Evolutionary conservation across 805 yeast species (phyloP).

Genomic region (Yamadazyma takamatsuzukensis): DNA sequence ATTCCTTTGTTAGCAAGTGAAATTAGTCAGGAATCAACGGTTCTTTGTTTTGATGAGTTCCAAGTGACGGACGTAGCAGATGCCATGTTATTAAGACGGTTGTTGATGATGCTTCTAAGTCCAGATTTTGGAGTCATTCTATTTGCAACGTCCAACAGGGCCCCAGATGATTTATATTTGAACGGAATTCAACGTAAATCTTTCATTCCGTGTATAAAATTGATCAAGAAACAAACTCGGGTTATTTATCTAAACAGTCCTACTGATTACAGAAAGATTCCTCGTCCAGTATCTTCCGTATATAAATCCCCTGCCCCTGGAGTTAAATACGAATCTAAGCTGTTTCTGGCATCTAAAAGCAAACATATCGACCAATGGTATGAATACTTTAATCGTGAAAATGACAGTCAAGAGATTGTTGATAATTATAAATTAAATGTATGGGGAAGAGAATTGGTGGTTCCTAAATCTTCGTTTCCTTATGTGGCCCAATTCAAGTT

Average conservation of each 20-base stretch:
- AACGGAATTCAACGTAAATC: constrained; percentile 92
- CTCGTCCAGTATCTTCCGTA: constrained; percentile 76
- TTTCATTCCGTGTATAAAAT: constrained; percentile 86
- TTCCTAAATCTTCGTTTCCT: constrained; percentile 75
- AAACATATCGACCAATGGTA: constrained; percentile 78
- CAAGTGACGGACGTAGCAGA: constrained; percentile 99
- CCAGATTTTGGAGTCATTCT: constrained; percentile 78
- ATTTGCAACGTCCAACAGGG: constrained; percentile 92
- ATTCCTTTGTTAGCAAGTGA: constrained; percentile 83
- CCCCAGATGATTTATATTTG: constrained; percentile 88
- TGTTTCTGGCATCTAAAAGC: constrained; percentile 48
- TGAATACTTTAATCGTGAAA: constrained; percentile 66
- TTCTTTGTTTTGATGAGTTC: constrained; percentile 93
- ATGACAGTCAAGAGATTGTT: constrained; percentile 21
- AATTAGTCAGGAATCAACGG: constrained; percentile 69
- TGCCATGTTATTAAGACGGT: constrained; percentile 88
- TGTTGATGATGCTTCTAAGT: constrained; percentile 62
- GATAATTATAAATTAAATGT: constrained; percentile 43
- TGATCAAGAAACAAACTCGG: constrained; percentile 66
- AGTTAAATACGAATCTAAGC: constrained; percentile 47
- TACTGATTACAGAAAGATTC: constrained; percentile 88
- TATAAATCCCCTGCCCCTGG: constrained; percentile 73
- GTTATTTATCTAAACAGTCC: constrained; percentile 85
- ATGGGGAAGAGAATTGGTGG: constrained; percentile 83
- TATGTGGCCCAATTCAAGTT: constrained; percentile 88